Conservation (phyloP, 805 yeast genomes). For the Priceomyces melissophilus region DNA sequence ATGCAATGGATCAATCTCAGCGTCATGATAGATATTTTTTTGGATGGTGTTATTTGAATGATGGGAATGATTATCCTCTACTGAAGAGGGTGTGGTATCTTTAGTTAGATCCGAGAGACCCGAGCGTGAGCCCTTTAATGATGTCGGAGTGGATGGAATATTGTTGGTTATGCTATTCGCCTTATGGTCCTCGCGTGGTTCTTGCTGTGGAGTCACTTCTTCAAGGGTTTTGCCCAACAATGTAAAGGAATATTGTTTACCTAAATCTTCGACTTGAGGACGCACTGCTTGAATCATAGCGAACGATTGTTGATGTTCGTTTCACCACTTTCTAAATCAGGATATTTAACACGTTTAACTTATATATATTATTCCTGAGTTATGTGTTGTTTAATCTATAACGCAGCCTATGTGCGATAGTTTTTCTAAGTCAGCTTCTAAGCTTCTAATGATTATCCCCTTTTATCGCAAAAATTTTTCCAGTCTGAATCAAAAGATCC, state of each 20-base stretch:
- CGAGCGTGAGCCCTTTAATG: conserved; percentile 22
- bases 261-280: background rate
- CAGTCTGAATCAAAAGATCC: too few relatives aligned
- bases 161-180: conserved; percentile 2
- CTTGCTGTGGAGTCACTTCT: background rate
- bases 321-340: conserved; percentile 1
- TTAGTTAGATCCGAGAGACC: conserved; percentile 21
- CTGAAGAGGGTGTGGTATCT: conserved; percentile 24
- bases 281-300: conserved; percentile 4
- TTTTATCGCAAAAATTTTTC: too few relatives aligned
- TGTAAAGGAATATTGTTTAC: background rate
- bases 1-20: conserved; percentile 4
- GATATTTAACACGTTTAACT: too few relatives aligned
- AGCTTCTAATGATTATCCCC: too few relatives aligned
- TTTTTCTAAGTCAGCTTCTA: too few relatives aligned
- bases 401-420: too few relatives aligned
- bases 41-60: background rate
- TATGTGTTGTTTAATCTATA: too few relatives aligned
- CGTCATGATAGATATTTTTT: background rate
- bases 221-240: conserved; percentile 1
- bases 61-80: conserved; percentile 12
- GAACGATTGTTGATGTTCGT: background rate
- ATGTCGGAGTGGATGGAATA: conserved; percentile 22
- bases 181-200: background rate
- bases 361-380: too few relatives aligned